These are phyloP conservation scores for carrot (Daucus carota) DNA, from an alignment of 129 eudicot genomes.

Conservation along the genomic window DH1_v3.0 NC_030389.2:13006001-13006500, in stretches of 20 bases:
- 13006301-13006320: background rate
- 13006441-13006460: too few relatives aligned
- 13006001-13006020: slow-evolving; percentile 6
- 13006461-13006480: too few relatives aligned
- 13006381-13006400: too few relatives aligned
- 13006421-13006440: too few relatives aligned
- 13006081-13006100: slow-evolving; percentile 1
- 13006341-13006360: too few relatives aligned
- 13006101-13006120: slow-evolving; percentile 1
- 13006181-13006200: background rate
- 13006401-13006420: too few relatives aligned
- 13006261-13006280: background rate
- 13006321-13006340: background rate
- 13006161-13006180: background rate
- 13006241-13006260: background rate
- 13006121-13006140: background rate
- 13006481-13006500: too few relatives aligned
- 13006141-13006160: background rate
- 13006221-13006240: background rate
- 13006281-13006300: background rate
- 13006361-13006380: too few relatives aligned
- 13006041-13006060: background rate
- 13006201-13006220: background rate
- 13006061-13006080: background rate
- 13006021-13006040: background rate